Evolutionary conservation across 768 basidiomycete genomes (phyloP).

Genomic region (Mrakia gelida): DNA sequence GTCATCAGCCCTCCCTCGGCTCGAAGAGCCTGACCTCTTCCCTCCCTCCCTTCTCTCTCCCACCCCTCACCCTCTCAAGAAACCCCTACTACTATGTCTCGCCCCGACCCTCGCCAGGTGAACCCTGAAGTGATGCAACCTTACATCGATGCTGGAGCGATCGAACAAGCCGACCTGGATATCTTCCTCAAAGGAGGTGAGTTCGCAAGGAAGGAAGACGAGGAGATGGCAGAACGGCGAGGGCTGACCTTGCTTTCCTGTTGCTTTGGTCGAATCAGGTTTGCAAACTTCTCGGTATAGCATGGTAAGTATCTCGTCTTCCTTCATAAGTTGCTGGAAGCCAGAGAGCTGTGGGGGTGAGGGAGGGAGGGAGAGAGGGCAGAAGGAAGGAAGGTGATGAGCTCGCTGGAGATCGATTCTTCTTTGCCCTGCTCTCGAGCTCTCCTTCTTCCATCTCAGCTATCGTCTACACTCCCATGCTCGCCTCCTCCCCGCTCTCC

Average conservation of each 20-base stretch:
- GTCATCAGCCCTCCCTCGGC: not conserved
- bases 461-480: not conserved
- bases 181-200: not conserved
- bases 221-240: not conserved
- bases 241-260: not conserved
- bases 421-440: not conserved
- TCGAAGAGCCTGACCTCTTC: not conserved
- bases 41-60: not conserved
- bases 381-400: not conserved
- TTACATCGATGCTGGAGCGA: constrained; percentile 10
- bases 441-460: too few relatives aligned
- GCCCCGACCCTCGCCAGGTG: not conserved
- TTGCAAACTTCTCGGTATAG: not conserved
- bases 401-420: not conserved
- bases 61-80: not conserved
- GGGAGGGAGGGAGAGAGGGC: not conserved
- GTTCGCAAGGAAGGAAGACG: not conserved
- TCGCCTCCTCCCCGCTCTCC: not conserved
- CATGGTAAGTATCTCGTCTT: not conserved
- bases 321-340: not conserved
- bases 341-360: too few relatives aligned
- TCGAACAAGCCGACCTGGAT: not conserved
- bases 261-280: not conserved
- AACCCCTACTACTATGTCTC: not conserved
- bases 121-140: not conserved